These are phyloP conservation scores for Lentinula edodes DNA, from an alignment of 768 basidiomycete genomes.

Conservation along the genomic window DNA sequence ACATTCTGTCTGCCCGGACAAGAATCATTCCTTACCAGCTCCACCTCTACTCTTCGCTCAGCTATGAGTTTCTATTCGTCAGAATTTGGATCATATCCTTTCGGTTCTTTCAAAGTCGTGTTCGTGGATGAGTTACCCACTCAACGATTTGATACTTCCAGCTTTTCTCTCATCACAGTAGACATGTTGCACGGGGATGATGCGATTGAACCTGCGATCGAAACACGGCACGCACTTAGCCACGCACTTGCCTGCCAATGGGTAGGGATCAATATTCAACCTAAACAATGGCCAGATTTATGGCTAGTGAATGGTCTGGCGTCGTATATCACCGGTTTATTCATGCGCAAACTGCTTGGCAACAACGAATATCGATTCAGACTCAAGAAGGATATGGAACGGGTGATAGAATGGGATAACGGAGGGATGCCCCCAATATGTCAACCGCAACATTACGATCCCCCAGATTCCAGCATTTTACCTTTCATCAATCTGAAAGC, in stretches of 20 bases:
- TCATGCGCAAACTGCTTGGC: constrained; percentile 81
- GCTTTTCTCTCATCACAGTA: constrained; percentile 69
- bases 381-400: constrained; percentile 94
- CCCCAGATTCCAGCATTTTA: constrained; percentile 72
- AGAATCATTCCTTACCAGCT: constrained; percentile 61
- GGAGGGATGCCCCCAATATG: constrained; percentile 92
- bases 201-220: constrained; percentile 89
- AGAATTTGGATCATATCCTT: constrained; percentile 95
- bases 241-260: constrained; percentile 94
- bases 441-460: constrained; percentile 79
- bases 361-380: constrained; percentile 97
- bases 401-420: constrained; percentile 81
- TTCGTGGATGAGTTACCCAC: constrained; percentile 87
- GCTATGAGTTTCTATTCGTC: constrained; percentile 91
- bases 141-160: constrained; percentile 80
- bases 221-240: constrained; percentile 79
- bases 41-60: constrained; percentile 72
- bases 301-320: constrained; percentile 97
- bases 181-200: constrained; percentile 85
- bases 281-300: constrained; percentile 86
- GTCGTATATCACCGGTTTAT: constrained; percentile 85
- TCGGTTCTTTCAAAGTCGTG: constrained; percentile 88
- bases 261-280: constrained; percentile 94
- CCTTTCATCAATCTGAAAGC: constrained; percentile 94
- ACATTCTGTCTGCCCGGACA: constrained; percentile 92